Conservation (phyloP, 208 protist genomes). For the Entamoeba moshkovskii region DNA sequence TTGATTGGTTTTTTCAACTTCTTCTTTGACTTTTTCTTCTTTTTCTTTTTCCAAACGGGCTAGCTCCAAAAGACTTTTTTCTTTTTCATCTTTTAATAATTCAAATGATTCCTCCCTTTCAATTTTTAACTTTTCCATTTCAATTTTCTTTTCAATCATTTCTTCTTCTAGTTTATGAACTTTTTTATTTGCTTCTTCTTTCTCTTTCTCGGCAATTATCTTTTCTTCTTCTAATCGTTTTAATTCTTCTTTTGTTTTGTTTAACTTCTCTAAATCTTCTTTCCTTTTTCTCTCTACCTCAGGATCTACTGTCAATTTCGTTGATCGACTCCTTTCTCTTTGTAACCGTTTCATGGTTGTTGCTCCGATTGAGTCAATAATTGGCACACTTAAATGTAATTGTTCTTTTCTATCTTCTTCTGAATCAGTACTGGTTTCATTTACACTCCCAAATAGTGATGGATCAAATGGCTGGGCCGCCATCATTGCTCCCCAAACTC, state of each 20-base stretch:
- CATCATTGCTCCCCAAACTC: background rate
- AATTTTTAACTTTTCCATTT: too few species aligned
- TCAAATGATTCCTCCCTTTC: background rate
- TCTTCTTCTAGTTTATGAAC: background rate
- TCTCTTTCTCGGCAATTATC: background rate
- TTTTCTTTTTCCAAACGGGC: background rate
- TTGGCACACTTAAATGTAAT: background rate
- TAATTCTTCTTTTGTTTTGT: background rate
- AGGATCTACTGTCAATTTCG: too few species aligned
- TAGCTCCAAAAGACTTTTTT: background rate
- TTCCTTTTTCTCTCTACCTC: background rate
- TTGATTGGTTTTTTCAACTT: background rate
- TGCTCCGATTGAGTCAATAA: too few species aligned
- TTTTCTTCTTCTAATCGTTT: background rate
- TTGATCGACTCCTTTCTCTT: too few species aligned
- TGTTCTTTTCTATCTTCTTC: background rate
- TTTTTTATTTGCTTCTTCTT: background rate
- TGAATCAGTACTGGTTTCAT: background rate
- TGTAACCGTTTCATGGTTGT: too few species aligned
- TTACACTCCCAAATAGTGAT: background rate
- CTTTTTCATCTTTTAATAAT: background rate
- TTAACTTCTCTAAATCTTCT: background rate
- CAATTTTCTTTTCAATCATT: too few species aligned
- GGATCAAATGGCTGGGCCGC: background rate
- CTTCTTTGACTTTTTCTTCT: background rate